A percentile compares a stretch with the other conserved stretches of the same genome.
phyloP scores from a whole-genome alignment of 2,329 filamentous ascomycete species.

The Pyrenochaeta sp. region DNA sequence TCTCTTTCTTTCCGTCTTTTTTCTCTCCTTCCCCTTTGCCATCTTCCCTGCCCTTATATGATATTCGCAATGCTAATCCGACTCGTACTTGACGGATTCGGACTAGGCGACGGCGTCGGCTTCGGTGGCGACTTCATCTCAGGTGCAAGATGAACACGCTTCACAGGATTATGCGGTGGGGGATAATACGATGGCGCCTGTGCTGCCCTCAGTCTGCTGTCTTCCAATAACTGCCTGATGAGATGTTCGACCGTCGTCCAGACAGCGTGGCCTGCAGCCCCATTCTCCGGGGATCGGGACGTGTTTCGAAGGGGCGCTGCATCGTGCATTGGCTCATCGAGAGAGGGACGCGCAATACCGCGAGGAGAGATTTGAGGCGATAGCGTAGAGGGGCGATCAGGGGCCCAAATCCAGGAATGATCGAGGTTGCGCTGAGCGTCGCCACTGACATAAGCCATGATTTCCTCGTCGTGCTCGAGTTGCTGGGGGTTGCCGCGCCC shows the following conservation, averaged over 20 bases:
- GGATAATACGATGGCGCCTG: constrained; percentile 43
- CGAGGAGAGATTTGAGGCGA: constrained; percentile 12
- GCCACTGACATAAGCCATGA: constrained; percentile 83
- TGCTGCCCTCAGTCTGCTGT: constrained; percentile 48
- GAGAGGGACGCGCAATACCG: constrained; percentile 15
- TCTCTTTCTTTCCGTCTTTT: too few relatives aligned
- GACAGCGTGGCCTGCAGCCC: constrained; percentile 75
- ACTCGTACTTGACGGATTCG: constrained; percentile 50
- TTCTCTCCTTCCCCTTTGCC: too few relatives aligned
- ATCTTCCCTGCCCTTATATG: constrained; percentile 32
- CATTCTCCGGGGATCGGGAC: constrained; percentile 63
- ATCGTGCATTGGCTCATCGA: constrained; percentile 41
- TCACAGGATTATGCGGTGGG: constrained; percentile 46
- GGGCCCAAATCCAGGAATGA: constrained; percentile 80
- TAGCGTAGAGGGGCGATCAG: constrained; percentile 44
- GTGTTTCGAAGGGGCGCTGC: constrained; percentile 57
- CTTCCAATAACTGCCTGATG: constrained; percentile 62
- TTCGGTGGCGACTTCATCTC: constrained; percentile 27
- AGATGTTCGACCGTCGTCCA: constrained; percentile 78
- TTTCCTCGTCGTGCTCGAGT: constrained; percentile 78
- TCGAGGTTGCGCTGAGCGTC: constrained; percentile 84
- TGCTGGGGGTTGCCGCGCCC: constrained; percentile 48
- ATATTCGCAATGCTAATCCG: constrained; percentile 56
- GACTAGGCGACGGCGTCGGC: constrained; percentile 27
- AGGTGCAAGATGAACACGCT: constrained; percentile 45